Base-by-base conservation (phyloP, 441 rosid genomes). In the Cnidoscolus chayamansa region DNA sequence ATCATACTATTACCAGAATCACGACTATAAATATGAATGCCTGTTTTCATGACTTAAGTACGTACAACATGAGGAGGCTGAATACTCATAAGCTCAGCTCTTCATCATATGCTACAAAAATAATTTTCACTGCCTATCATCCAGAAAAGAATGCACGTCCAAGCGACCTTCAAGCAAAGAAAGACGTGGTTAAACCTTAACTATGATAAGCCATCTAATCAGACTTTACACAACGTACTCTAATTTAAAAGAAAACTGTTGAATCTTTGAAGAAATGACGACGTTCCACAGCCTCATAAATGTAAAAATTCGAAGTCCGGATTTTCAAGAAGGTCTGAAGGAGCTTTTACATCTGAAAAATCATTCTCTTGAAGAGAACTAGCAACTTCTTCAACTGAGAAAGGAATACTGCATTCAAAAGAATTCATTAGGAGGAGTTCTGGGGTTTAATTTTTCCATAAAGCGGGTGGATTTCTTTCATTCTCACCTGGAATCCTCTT, bases 271-370 rank as follows among this genome's bases (percentile, higher is more conserved):
- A 58, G 40, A 65, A 53, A 10, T 65, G 56, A 19, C 43, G 67
- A 47, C n/a, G 61, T 17, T 76, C 49, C 61, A 20, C 2, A 49
- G 76, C 79, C 84, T 87, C 82, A 90, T 1, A 90, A 93, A 76
- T 75, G 86, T 75, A 94, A 85, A 83, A 92, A 92, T 65, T 82
- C 84, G 85, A 92, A 94, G 85, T 80, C 84, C 8, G 89, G 85
- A 80, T 84, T 86, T 76, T 89, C 84, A 17, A 84, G 76, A 73
- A 92, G 93, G 43, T 86, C 89, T 10, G 76, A 72, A 17, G 90
- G 83, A 47, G 91, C 73, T 81, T 85, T 86, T 60, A 86, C 90
- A 65, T 83, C 81, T 47, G 86, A 67, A 63, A 90, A 87, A 51
- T 92, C 93, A 49, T 74, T 88, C 60, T 83, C 92, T 74, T 83